Evolutionary conservation across 2,329 filamentous ascomycete species (phyloP), one percentile per base, ranked within the genome.

Genomic region (Pezicula rhizophila): DNA sequence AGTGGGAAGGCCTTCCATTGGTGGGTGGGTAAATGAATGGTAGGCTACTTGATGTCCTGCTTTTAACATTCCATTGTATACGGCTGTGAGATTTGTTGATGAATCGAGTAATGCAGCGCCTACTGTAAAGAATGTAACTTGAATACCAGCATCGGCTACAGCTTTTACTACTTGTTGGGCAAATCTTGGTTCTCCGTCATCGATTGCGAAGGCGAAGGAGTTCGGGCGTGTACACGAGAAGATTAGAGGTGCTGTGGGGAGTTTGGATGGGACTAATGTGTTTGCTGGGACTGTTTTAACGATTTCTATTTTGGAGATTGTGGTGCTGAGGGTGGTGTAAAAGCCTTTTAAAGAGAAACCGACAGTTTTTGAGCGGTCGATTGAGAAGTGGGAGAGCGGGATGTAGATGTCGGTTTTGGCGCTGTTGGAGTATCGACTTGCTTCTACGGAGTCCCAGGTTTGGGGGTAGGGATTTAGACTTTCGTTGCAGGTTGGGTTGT

Each of bases 91-190:
- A 58, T 84, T 85, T 17, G 79, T 83, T 17, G 70, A 67, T 2
- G 61, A 51, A 59, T 85, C 79, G 14, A 79, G 68, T 0, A 87
- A 71, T 1, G 82, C 79, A 2, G 76, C 73, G 8, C 82, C 83
- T 39, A 87, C 81, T 33, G 82, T 84, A 68, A 87, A 87, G 65
- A 87, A 87, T 2, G 84, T 87, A 3, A 85, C 82, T 55, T 79
- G 75, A 57, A 87, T 80, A 47, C 70, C 64, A 45, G 81, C 82
- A 17, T 78, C 75, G 17, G 78, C 73, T 57, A 87, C 70, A 46
- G 83, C 79, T 37, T 75, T 67, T 67, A 84, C 77, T 17, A 85
- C 79, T 53, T 77, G 66, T 64, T 80, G 74, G 2, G 81, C 81
- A 49, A 77, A 73, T 31, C 67, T 59, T 42, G 83, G 83, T 45